Evolutionary conservation across 164 flowering plant genomes (phyloP).

Genomic region (Kingdonia uniflora): DNA sequence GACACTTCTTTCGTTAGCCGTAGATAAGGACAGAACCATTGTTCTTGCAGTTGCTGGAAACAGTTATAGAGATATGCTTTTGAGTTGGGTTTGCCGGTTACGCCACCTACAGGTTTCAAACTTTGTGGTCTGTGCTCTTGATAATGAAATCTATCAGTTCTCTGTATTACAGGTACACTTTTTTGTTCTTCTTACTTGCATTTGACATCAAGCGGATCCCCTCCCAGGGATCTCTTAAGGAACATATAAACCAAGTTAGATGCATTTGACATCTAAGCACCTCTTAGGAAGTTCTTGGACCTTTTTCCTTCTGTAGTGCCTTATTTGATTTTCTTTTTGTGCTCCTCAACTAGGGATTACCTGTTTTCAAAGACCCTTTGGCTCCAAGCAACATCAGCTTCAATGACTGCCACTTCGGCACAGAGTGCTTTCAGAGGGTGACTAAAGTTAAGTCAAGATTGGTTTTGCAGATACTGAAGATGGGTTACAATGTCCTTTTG

Average conservation of each 20-base stretch:
- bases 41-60: constrained; percentile 78
- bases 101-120: constrained; percentile 50
- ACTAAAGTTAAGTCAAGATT: constrained; percentile 87
- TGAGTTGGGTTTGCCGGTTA: constrained; percentile 96
- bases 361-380: constrained; percentile 58
- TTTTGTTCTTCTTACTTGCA: constrained; percentile 1
- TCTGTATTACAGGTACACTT: constrained; percentile 72
- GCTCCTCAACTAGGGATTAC: constrained; percentile 49
- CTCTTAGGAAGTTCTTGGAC: too few species aligned
- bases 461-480: constrained; percentile 73
- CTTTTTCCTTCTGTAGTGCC: too few species aligned
- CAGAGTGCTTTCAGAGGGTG: constrained; percentile 89
- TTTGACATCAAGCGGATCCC: too few species aligned
- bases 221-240: too few species aligned
- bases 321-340: neutral
- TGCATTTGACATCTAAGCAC: too few species aligned
- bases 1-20: constrained; percentile 38
- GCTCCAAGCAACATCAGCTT: constrained; percentile 73
- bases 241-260: too few species aligned
- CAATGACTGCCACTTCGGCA: constrained; percentile 89
- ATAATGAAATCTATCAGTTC: constrained; percentile 61
- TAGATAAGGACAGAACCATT: constrained; percentile 54
- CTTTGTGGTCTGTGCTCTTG: constrained; percentile 80
- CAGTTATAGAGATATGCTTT: constrained; percentile 89
- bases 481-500: constrained; percentile 84